Conservation (phyloP, 176 grass and related monocot genomes). For the Miscanthus lutarioriparius region DNA sequence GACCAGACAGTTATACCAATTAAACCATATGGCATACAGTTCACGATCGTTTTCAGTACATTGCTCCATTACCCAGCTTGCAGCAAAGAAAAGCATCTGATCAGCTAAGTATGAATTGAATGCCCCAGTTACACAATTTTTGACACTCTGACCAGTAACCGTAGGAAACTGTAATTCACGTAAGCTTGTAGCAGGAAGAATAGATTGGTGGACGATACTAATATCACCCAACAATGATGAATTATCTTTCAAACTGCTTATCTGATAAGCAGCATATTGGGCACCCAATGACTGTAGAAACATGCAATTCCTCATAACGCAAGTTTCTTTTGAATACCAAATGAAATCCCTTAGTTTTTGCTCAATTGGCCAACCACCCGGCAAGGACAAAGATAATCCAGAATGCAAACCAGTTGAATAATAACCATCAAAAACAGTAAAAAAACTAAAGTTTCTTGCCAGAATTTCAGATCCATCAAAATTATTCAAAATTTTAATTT, state of each 20-base stretch:
- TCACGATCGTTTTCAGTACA: constrained; percentile 62
- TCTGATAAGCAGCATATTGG: constrained; percentile 66
- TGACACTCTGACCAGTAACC: constrained; percentile 9
- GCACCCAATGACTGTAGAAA: constrained; percentile 73
- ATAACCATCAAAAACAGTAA: constrained; percentile 52
- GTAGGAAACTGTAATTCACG: constrained; percentile 54
- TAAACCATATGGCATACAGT: constrained; percentile 64
- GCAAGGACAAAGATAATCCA: constrained; percentile 61
- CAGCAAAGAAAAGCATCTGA: constrained; percentile 86
- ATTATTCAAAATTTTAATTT: constrained; percentile 61
- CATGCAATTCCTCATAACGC: constrained; percentile 69
- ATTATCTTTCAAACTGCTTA: constrained; percentile 39
- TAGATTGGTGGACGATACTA: constrained; percentile 35
- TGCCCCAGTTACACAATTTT: background rate
- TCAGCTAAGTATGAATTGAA: constrained; percentile 63
- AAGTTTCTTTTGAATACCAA: constrained; percentile 85
- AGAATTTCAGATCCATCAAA: constrained; percentile 48
- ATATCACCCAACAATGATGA: constrained; percentile 16
- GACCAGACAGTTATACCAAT: constrained; percentile 56
- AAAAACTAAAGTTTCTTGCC: constrained; percentile 58
- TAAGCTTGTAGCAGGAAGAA: constrained; percentile 51
- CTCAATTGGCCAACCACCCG: constrained; percentile 80
- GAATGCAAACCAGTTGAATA: constrained; percentile 33
- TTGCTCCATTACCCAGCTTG: constrained; percentile 90
- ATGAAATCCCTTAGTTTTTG: constrained; percentile 64